Evolutionary conservation across 129 eudicot species (phyloP).

Genomic region (Saposhnikovia divaricata): DNA sequence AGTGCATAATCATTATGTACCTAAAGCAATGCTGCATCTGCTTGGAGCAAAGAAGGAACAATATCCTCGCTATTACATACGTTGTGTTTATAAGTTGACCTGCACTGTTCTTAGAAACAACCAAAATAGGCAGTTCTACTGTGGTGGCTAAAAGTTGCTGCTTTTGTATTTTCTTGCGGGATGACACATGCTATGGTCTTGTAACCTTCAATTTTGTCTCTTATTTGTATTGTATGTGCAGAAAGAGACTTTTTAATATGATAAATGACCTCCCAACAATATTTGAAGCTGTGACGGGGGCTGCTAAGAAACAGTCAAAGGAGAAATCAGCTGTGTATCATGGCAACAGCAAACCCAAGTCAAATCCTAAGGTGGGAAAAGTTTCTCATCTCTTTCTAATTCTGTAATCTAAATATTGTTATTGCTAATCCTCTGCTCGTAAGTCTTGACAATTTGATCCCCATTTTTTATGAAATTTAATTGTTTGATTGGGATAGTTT

Average conservation of each 20-base stretch:
- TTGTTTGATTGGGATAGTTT: background rate
- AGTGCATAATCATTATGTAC: background rate
- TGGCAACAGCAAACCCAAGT: constrained; percentile 53
- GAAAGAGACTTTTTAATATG: constrained; percentile 55
- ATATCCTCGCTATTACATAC: background rate
- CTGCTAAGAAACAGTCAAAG: constrained; percentile 50
- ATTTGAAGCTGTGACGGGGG: constrained; percentile 52
- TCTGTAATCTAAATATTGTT: background rate
- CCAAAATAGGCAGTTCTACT: background rate
- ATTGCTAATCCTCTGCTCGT: background rate
- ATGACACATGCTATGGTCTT: background rate
- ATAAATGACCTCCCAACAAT: constrained; percentile 55
- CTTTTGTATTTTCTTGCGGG: background rate
- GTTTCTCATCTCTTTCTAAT: background rate
- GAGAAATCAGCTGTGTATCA: constrained; percentile 53
- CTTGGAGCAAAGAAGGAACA: background rate
- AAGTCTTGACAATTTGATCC: background rate
- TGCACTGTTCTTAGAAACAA: background rate
- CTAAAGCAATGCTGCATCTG: background rate
- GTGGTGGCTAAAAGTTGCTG: background rate
- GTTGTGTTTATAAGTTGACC: background rate
- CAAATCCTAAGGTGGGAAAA: constrained; percentile 26
- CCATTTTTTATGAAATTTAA: background rate
- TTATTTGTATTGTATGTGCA: constrained; percentile 19
- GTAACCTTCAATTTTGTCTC: background rate